Evolutionary conservation across 2,329 filamentous ascomycete genomes (phyloP).

Genomic region (Aspergillus fischeri): DNA sequence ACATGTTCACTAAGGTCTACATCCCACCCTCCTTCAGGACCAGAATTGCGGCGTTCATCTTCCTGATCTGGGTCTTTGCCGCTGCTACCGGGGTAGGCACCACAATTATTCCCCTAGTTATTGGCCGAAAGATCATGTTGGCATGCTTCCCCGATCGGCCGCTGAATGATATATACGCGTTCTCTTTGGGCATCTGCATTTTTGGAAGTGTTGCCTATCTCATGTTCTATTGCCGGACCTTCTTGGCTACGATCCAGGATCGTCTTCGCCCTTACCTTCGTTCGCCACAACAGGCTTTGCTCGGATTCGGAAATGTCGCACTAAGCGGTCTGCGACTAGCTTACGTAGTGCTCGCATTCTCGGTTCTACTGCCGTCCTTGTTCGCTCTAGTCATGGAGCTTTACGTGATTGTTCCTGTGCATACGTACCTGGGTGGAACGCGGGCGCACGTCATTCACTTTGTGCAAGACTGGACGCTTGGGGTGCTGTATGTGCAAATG

Average conservation of each 20-base stretch:
- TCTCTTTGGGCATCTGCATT: constrained; percentile 82
- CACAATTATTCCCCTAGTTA: constrained; percentile 79
- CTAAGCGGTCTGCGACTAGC: constrained; percentile 49
- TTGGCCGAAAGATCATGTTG: constrained; percentile 76
- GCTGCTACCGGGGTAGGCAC: constrained; percentile 78
- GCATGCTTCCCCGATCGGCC: constrained; percentile 65
- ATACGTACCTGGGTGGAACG: constrained; percentile 62
- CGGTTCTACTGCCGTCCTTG: constrained; percentile 75
- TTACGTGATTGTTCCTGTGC: constrained; percentile 80
- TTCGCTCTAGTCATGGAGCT: constrained; percentile 79
- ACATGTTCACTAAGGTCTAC: constrained; percentile 68
- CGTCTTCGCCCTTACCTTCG: constrained; percentile 24
- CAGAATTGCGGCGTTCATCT: constrained; percentile 78
- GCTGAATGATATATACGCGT: constrained; percentile 95
- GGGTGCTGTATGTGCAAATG: constrained; percentile 84
- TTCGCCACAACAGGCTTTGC: constrained; percentile 27
- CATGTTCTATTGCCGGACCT: constrained; percentile 45
- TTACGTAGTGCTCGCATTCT: constrained; percentile 73
- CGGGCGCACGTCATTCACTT: constrained; percentile 60
- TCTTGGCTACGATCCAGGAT: constrained; percentile 20
- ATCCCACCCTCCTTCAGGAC: constrained; percentile 79
- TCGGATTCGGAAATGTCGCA: constrained; percentile 13
- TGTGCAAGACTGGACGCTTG: constrained; percentile 90
- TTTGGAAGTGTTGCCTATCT: constrained; percentile 66
- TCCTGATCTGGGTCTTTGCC: constrained; percentile 90